Percentiles rank a stretch among this genome's conserved stretches.
Evolutionary conservation across 768 basidiomycete species (phyloP).

Genomic region (Collybiopsis luxurians): DNA sequence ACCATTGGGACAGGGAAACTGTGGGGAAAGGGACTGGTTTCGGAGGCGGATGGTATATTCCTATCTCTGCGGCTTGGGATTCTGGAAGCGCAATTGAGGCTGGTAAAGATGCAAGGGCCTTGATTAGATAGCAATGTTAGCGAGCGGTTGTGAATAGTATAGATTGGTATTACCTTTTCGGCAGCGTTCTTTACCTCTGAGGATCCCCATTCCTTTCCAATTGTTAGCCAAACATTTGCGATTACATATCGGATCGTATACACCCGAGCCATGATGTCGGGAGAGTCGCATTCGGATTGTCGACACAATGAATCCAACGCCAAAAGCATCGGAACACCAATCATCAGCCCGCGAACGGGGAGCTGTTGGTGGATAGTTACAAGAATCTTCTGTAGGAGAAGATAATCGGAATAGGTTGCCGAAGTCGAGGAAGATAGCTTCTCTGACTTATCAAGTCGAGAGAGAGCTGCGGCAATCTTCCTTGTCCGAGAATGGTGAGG

Average conservation of each 20-base stretch:
- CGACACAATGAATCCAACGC: constrained; percentile 59
- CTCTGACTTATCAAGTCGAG: constrained; percentile 45
- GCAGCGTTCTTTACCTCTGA: constrained; percentile 49
- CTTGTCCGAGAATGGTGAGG: constrained; percentile 47
- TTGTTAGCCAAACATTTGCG: constrained; percentile 58
- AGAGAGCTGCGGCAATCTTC: constrained; percentile 54
- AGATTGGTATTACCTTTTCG: constrained; percentile 44
- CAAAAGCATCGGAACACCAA: constrained; percentile 85
- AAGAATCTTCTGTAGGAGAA: constrained; percentile 66
- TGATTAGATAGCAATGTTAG: constrained; percentile 12
- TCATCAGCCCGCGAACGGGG: constrained; percentile 73
- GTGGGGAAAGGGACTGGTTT: constrained; percentile 40
- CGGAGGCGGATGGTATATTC: constrained; percentile 42
- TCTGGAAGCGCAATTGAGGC: constrained; percentile 35
- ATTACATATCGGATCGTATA: constrained; percentile 62
- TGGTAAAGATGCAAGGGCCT: constrained; percentile 48
- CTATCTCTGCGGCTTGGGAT: constrained; percentile 30
- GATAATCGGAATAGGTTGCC: constrained; percentile 74
- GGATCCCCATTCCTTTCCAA: constrained; percentile 73
- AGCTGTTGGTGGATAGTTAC: constrained; percentile 64
- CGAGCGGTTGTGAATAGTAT: background rate
- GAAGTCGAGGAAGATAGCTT: constrained; percentile 40
- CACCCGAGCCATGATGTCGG: constrained; percentile 39
- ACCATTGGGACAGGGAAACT: constrained; percentile 27
- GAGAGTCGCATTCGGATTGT: constrained; percentile 37